phyloP scores from a whole-genome alignment of 1,139 yeast genomes.

The Hanseniaspora uvarum region DNA sequence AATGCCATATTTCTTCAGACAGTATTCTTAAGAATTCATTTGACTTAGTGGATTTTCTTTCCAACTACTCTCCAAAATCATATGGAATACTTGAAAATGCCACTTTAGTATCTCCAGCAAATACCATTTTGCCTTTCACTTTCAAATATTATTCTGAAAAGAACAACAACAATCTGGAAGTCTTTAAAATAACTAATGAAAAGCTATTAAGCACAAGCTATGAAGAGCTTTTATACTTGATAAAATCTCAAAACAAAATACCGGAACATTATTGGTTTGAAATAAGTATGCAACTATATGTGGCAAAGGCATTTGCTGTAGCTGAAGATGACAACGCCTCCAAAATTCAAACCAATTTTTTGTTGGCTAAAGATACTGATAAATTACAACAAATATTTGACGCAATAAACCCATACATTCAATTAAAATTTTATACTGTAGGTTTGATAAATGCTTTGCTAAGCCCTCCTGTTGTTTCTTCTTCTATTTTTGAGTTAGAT shows the following conservation, averaged over 20 bases:
- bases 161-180: conserved; percentile 22
- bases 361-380: conserved; percentile 45
- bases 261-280: conserved; percentile 58
- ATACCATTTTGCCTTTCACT: conserved; percentile 47
- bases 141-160: conserved; percentile 43
- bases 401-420: conserved; percentile 39
- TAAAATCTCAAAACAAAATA: conserved; percentile 37
- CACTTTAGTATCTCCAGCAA: conserved; percentile 37
- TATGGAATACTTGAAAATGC: conserved; percentile 3
- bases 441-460: conserved; percentile 50
- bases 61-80: conserved; percentile 13
- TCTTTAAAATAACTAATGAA: conserved; percentile 40
- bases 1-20: conserved; percentile 36
- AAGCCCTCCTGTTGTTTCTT: conserved; percentile 42
- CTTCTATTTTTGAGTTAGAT: conserved; percentile 61
- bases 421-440: conserved; percentile 56
- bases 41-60: conserved; percentile 43
- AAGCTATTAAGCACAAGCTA: conserved; percentile 42
- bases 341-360: conserved; percentile 41
- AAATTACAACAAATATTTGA: conserved; percentile 1
- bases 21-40: conserved; percentile 44
- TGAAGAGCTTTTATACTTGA: conserved; percentile 57
- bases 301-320: conserved; percentile 55
- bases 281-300: conserved; percentile 51
- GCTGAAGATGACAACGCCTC: background rate